A percentile compares a stretch with the other conserved stretches of the same genome.
phyloP scores from a whole-genome alignment of 768 basidiomycete genomes.

The Russula lepida region DNA sequence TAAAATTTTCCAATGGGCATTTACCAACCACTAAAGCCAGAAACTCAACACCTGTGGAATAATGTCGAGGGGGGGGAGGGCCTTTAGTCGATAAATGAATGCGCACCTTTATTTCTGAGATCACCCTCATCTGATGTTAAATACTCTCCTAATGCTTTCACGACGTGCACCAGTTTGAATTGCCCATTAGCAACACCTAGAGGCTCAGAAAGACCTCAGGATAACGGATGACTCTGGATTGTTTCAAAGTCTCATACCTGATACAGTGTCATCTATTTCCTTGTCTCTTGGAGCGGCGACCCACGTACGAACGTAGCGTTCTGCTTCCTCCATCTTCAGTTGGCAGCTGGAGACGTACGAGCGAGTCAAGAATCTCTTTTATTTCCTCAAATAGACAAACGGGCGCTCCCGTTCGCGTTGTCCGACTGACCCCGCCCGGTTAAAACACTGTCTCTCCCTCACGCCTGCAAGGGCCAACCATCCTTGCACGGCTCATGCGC shows the following conservation, averaged over 20 bases:
- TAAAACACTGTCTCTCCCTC: not conserved
- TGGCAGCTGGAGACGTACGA: not conserved
- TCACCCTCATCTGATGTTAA: constrained; percentile 80
- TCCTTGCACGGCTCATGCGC: constrained; percentile 15
- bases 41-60: constrained; percentile 65
- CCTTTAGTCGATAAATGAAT: not conserved
- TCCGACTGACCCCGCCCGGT: not conserved
- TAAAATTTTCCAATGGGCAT: constrained; percentile 56
- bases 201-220: constrained; percentile 11
- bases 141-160: constrained; percentile 82
- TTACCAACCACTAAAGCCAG: constrained; percentile 61
- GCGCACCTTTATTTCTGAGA: constrained; percentile 67
- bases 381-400: not conserved
- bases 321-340: constrained; percentile 24
- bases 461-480: not conserved
- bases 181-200: constrained; percentile 47
- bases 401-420: constrained; percentile 7
- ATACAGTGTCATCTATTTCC: constrained; percentile 24
- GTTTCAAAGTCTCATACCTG: constrained; percentile 20
- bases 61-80: not conserved
- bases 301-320: constrained; percentile 26
- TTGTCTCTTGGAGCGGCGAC: constrained; percentile 24
- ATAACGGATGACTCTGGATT: not conserved
- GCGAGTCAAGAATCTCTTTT: too few relatives aligned
- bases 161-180: constrained; percentile 61